Conservation (phyloP, 768 basidiomycete genomes). For the Tylopilus subfusipes region DNA sequence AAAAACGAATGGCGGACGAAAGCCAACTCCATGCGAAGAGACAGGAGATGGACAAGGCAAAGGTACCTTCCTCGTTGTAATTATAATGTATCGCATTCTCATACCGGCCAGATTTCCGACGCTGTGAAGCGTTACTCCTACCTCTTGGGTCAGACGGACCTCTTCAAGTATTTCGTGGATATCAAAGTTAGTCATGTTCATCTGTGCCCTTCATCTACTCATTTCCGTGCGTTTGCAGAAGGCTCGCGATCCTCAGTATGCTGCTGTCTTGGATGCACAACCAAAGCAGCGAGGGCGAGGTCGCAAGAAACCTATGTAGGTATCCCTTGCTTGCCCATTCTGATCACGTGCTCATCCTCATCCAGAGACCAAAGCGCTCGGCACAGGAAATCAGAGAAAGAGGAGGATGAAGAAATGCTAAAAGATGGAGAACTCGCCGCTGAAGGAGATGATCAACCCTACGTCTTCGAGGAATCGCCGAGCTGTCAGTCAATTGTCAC, state of each 20-base stretch:
- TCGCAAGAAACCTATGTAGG: conserved; percentile 75
- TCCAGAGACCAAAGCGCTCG: conserved; percentile 71
- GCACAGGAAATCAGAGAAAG: conserved; percentile 95
- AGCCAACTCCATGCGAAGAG: conserved; percentile 66
- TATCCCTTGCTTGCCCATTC: conserved; percentile 6
- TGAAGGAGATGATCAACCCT: conserved; percentile 84
- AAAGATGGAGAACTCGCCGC: conserved; percentile 79
- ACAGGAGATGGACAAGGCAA: conserved; percentile 85
- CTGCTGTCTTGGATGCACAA: conserved; percentile 82
- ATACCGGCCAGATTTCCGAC: conserved; percentile 65
- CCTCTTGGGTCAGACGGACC: conserved; percentile 95
- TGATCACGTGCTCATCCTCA: conserved; percentile 2
- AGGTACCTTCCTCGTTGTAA: conserved; percentile 43
- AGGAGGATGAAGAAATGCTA: conserved; percentile 94
- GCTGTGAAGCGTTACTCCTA: conserved; percentile 97
- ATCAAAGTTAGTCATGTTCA: conserved; percentile 63
- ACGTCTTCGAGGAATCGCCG: conserved; percentile 92
- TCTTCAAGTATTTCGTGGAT: conserved; percentile 98
- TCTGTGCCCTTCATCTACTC: background rate
- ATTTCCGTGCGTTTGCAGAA: conserved; percentile 42
- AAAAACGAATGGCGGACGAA: conserved; percentile 65
- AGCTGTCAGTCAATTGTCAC: conserved; percentile 53
- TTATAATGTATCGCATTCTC: conserved; percentile 4
- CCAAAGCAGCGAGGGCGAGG: conserved; percentile 82
- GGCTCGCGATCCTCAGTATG: conserved; percentile 91